phyloP scores from a whole-genome alignment of 768 basidiomycete genomes.

The Fibroporia radiculosa region DNA sequence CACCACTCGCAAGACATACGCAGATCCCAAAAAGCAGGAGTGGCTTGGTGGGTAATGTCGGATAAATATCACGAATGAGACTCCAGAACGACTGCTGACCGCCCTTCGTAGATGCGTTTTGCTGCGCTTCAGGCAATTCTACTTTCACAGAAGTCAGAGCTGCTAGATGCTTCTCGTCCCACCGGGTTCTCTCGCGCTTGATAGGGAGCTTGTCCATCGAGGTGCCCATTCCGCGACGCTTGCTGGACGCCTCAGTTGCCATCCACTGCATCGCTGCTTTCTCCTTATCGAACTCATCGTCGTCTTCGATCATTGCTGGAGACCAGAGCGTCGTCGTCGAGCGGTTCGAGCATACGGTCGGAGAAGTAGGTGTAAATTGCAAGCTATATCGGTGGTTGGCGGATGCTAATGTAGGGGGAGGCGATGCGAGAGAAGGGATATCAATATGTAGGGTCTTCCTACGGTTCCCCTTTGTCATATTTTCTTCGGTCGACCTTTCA shows the following conservation, averaged over 20 bases:
- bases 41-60: slow-evolving; percentile 67
- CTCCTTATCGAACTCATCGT: slow-evolving; percentile 38
- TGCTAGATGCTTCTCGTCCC: slow-evolving; percentile 21
- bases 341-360: slow-evolving; percentile 27
- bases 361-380: slow-evolving; percentile 57
- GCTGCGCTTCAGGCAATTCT: slow-evolving; percentile 14
- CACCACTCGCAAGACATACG: slow-evolving; percentile 65
- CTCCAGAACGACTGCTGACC: slow-evolving; percentile 30
- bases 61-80: slow-evolving; percentile 51
- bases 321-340: slow-evolving; percentile 18
- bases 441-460: slow-evolving; percentile 35
- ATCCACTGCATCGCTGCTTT: slow-evolving; percentile 24
- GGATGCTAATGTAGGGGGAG: slow-evolving; percentile 28
- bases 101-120: slow-evolving; percentile 19
- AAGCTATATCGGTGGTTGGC: slow-evolving; percentile 41
- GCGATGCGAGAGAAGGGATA: slow-evolving; percentile 23
- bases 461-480: slow-evolving; percentile 16
- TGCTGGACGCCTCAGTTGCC: slow-evolving; percentile 24
- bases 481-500: slow-evolving; percentile 7
- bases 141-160: slow-evolving; percentile 18
- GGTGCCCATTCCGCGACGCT: slow-evolving; percentile 10
- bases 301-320: slow-evolving; percentile 24
- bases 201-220: background rate
- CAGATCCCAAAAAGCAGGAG: slow-evolving; percentile 63
- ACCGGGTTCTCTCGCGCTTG: slow-evolving; percentile 27